A percentile compares a stretch with the other conserved stretches of the same genome.
Conservation (phyloP, 768 basidiomycete genomes). For the Naganishia randhawae region DNA sequence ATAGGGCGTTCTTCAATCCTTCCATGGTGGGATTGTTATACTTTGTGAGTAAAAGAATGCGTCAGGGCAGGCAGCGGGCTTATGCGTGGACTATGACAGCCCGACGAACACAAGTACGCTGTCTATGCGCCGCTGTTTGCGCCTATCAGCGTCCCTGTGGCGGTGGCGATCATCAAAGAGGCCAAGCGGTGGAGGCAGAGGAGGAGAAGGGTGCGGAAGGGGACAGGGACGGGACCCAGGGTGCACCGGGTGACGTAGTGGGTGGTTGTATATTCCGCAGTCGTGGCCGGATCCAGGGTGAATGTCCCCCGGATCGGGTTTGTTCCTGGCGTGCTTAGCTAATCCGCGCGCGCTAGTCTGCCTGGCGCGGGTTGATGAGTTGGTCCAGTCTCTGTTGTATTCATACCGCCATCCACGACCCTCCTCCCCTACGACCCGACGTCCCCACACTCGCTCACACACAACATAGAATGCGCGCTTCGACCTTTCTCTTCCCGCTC, state of each 20-base stretch:
- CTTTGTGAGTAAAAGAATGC: slow-evolving; percentile 55
- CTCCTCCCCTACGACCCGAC: too few species aligned
- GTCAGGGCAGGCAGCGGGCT: neutral
- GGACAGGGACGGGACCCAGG: too few species aligned
- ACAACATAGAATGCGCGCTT: neutral
- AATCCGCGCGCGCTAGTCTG: too few species aligned
- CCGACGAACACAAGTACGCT: slow-evolving; percentile 94
- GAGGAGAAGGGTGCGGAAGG: slow-evolving; percentile 26
- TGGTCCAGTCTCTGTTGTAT: too few species aligned
- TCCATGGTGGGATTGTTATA: slow-evolving; percentile 93
- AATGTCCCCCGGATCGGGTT: too few species aligned
- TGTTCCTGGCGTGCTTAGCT: too few species aligned
- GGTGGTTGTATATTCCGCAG: too few species aligned
- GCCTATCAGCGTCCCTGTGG: slow-evolving; percentile 75
- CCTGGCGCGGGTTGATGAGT: too few species aligned
- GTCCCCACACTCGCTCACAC: neutral
- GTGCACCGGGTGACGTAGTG: neutral
- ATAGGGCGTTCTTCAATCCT: slow-evolving; percentile 88
- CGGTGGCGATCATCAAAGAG: slow-evolving; percentile 72
- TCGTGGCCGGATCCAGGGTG: too few species aligned
- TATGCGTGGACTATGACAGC: slow-evolving; percentile 47
- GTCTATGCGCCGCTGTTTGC: slow-evolving; percentile 95
- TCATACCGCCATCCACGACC: too few species aligned
- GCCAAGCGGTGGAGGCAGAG: slow-evolving; percentile 60
- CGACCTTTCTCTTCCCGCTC: slow-evolving; percentile 8